A percentile compares a stretch with the other conserved stretches of the same genome.
Evolutionary conservation across 345 rosid species (phyloP).

Genomic region (Microcos paniculata): DNA sequence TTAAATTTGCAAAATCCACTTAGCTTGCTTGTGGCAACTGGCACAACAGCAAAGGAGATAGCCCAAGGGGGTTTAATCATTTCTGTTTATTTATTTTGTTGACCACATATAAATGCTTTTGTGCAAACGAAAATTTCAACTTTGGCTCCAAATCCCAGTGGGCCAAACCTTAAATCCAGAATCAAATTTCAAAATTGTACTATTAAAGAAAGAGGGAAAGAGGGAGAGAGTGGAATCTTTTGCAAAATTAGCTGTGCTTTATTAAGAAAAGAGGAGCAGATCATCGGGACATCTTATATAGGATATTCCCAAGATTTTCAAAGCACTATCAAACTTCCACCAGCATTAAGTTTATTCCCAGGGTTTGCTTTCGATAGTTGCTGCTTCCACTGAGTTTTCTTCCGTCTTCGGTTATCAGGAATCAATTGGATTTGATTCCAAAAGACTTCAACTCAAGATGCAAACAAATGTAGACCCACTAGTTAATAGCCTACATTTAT

Average conservation of each 20-base stretch:
- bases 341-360: not conserved
- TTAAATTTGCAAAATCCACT: not conserved
- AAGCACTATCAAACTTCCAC: constrained; percentile 1
- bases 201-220: not conserved
- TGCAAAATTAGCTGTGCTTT: constrained; percentile 3
- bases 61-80: not conserved
- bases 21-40: not conserved
- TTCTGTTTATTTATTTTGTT: not conserved
- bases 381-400: constrained; percentile 2
- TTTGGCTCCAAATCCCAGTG: constrained; percentile 4
- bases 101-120: not conserved
- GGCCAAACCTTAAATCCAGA: constrained; percentile 13
- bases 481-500: not conserved
- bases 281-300: not conserved
- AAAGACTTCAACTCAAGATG: not conserved
- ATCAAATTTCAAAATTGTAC: not conserved
- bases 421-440: not conserved
- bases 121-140: not conserved
- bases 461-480: constrained; percentile 8
- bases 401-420: not conserved
- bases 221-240: constrained; percentile 6
- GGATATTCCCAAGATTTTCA: constrained; percentile 12
- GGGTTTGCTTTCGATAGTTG: not conserved
- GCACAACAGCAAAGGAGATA: not conserved
- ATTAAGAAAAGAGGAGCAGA: not conserved